Evolutionary conservation across 2,329 filamentous ascomycete genomes (phyloP), one percentile per base, ranked within the genome.

Genomic region (Eutypa lata): DNA sequence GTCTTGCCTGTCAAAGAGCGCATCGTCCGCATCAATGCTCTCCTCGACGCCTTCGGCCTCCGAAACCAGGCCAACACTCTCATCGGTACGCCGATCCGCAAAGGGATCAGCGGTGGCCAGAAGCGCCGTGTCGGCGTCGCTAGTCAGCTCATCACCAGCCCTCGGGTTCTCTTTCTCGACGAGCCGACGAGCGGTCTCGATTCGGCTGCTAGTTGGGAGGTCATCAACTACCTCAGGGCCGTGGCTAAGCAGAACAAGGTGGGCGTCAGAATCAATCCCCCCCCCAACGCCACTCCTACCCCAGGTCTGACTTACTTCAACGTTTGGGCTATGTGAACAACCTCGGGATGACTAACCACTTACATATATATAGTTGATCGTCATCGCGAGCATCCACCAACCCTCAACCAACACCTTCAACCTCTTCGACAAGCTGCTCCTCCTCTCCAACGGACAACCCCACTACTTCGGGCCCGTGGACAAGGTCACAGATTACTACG

Each of bases 151-250:
- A 89, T 95, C 63, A 93, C 90, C 1, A 85, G 81, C 53, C 90
- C 91, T 0, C 89, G 87, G 68, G 84, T 95, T 7, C 69, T 96
- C 22, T 94, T 96, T 65, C 73, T 95, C 31, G 89, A 94, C 65
- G 90, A 94, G 69, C 90, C 90, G 1, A 96, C 90, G 0, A 91
- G 87, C 58, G 91, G 91, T 8, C 75, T 95, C 10, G 91, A 96
- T 68, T 92, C 89, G 7, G 85, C 84, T 0, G 86, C 87, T 0
- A 89, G 87, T 53, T 86, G 77, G 58, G 89, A 95, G 68, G 88
- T 95, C 21, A 84, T 93, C 51, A 86, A 77, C 2, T 91, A 89
- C 66, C 79, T 93, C 47, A 84, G 80, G 63, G 74, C 77, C 10
- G 78, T 91, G 28, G 89, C 85, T 0, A 80, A 78, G 64, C 78